Conservation (phyloP, 148 eudicot species). For the Bassia scoparia region DNA sequence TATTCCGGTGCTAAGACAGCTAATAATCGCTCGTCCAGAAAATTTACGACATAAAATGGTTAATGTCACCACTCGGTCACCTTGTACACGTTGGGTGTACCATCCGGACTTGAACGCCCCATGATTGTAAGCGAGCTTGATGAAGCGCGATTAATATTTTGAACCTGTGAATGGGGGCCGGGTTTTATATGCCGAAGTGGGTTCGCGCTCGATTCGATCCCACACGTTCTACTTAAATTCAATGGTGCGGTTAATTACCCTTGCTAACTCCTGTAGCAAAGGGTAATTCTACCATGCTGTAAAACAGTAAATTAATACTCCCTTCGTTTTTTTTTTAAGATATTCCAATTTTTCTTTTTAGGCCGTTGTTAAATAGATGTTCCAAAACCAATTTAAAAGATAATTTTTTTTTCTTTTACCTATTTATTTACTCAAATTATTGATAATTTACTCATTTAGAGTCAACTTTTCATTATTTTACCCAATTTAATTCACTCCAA, state of each 20-base stretch:
- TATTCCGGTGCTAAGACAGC: slow-evolving; percentile 9
- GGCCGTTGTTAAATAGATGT: too few species aligned
- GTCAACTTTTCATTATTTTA: too few species aligned
- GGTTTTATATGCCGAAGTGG: slow-evolving; percentile 31
- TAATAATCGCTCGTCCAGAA: slow-evolving; percentile 2
- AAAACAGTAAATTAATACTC: too few species aligned
- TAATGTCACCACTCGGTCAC: background rate
- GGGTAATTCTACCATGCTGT: too few species aligned
- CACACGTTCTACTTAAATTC: slow-evolving; percentile 31
- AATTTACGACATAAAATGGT: slow-evolving; percentile 5
- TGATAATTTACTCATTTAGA: too few species aligned
- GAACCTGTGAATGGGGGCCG: slow-evolving; percentile 18
- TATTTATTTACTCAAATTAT: too few species aligned
- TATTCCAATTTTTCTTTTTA: too few species aligned
- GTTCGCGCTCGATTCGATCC: slow-evolving; percentile 24
- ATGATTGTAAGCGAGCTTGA: slow-evolving; percentile 21
- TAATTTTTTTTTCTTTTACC: too few species aligned
- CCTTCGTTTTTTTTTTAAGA: too few species aligned
- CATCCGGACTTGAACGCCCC: slow-evolving; percentile 20
- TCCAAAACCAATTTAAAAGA: too few species aligned
- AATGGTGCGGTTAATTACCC: slow-evolving; percentile 5
- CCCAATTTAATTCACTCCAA: too few species aligned
- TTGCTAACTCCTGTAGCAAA: too few species aligned
- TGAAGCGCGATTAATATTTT: background rate
- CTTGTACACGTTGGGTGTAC: slow-evolving; percentile 14